Evolutionary conservation across 805 yeast genomes (phyloP), one percentile per base, ranked within the genome.

Genomic region (Candida insectalens): DNA sequence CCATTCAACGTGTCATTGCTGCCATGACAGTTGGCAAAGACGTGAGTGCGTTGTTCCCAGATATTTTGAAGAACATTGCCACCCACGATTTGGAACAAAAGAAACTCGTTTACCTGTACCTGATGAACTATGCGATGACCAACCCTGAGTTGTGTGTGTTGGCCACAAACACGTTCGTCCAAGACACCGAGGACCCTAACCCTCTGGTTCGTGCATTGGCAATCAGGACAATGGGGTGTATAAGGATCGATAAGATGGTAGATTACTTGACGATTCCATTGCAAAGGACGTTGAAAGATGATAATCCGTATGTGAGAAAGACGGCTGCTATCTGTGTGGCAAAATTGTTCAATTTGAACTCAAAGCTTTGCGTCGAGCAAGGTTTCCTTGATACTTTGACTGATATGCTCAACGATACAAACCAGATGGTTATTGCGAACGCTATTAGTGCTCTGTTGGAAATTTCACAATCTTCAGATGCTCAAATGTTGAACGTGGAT

Each of bases 21-120:
- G 97, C 96, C 39, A 92, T 92, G 99, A 92, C 98, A 0, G 74
- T 87, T 20, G 97, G 97, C 8, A 92, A 92, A 53, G 98, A 92
- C 56, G 97, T 92, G 17, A 83, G 95, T 14, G 75, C 94, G 2
- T 65, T 92, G 36, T 92, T 92, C 48, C 98, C 99, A 2, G 97
- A 92, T 57, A 94, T 92, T 19, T 65, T 92, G 55, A 94, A 92
- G 62, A 92, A 92, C 60, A 82, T 92, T 46, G 96, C 98, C 35
- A 92, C 98, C 1, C 89, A 83, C 50, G 99, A 92, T 57, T 64
- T 92, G 40, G 96, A 92, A 48, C 96, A 92, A 62, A 92, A 92
- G 71, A 92, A 92, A 57, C 70, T 92, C 58, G 98, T 92, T 10
- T 92, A 92, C 50, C 63, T 92, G 18, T 92, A 92, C 53, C 66